A percentile compares a stretch with the other conserved stretches of the same genome.
Evolutionary conservation across 176 grass and related monocot genomes (phyloP).

Genomic region (Otatea glauca): DNA sequence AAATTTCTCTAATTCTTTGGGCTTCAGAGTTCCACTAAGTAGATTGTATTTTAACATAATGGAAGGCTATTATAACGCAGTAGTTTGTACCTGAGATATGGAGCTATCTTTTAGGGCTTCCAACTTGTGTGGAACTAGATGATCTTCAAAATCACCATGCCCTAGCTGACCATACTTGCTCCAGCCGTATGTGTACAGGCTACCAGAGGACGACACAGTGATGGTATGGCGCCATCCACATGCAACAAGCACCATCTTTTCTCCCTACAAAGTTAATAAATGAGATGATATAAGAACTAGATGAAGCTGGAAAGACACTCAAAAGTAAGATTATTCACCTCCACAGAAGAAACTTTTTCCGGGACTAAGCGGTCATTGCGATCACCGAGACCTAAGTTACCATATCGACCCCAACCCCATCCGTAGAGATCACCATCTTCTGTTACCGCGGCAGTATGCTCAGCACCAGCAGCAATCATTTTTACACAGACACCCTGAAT

Average conservation of each 20-base stretch:
- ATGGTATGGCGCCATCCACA: constrained; percentile 87
- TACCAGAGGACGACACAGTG: constrained; percentile 51
- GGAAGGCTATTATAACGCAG: neutral
- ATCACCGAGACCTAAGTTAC: constrained; percentile 76
- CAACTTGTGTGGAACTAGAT: constrained; percentile 63
- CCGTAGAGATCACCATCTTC: constrained; percentile 76
- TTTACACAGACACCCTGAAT: constrained; percentile 60
- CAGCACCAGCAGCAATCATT: constrained; percentile 80
- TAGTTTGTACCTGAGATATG: constrained; percentile 60
- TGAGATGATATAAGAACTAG: neutral
- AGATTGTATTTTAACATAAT: neutral
- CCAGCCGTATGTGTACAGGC: constrained; percentile 76
- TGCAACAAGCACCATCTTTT: constrained; percentile 68
- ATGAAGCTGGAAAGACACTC: neutral
- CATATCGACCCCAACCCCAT: constrained; percentile 84
- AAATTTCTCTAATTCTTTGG: neutral
- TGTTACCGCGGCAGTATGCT: constrained; percentile 71
- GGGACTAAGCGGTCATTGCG: constrained; percentile 64
- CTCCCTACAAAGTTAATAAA: constrained; percentile 44
- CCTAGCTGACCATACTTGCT: constrained; percentile 89
- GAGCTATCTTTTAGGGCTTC: constrained; percentile 54
- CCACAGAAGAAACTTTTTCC: constrained; percentile 61
- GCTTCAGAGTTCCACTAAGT: neutral
- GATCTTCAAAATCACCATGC: constrained; percentile 79
- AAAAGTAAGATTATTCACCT: constrained; percentile 42